Evolutionary conservation across 345 rosid genomes (phyloP), one percentile per base, ranked within the genome.

Genomic region (Bruguiera parviflora): DNA sequence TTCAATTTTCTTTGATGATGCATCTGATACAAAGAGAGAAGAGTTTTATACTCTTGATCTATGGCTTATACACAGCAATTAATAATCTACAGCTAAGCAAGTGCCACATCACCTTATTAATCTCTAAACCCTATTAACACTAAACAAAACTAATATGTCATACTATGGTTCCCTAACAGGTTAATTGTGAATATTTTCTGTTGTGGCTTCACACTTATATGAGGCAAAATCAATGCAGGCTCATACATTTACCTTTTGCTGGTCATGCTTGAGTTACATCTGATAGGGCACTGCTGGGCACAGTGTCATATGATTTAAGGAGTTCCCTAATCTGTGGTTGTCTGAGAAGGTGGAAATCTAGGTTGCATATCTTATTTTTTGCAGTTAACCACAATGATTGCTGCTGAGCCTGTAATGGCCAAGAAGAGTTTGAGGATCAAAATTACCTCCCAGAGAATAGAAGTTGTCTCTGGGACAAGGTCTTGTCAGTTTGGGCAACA

Each of bases 371-470:
- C 24, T 22, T 58, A 10, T 74, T 43, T 49, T 56, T 60, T 70
- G 64, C 39, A 35, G 46, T 64, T 62, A n/a, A 27, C 68, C 79
- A 79, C 39, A 65, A 78, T 81, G 87, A 80, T 78, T 47, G 73
- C 82, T 68, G 58, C 87, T 0, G 80, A 79, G 65, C 61, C 78
- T 68, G 78, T 84, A 61, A 73, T 72, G 5, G 61, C 78, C 5
- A 73, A 80, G 78, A 77, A 77, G 29, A 86, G 77, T 73, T 58
- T 93, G 73, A 91, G 77, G 78, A 82, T 85, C 55, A 93, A 88
- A 71, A 78, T 89, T 65, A 71, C 91, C 8, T 61, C 77, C 61
- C 83, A 77, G 67, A 79, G 77, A 5, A 25, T 74, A 63, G 82
- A 82, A 70, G 74, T 66, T 53, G 71, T 52, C 35, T 25, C 76